A percentile compares a stretch with the other conserved stretches of the same genome.
Evolutionary conservation across 163 green algal genomes (phyloP).

Genomic region (Volvox carteri): DNA sequence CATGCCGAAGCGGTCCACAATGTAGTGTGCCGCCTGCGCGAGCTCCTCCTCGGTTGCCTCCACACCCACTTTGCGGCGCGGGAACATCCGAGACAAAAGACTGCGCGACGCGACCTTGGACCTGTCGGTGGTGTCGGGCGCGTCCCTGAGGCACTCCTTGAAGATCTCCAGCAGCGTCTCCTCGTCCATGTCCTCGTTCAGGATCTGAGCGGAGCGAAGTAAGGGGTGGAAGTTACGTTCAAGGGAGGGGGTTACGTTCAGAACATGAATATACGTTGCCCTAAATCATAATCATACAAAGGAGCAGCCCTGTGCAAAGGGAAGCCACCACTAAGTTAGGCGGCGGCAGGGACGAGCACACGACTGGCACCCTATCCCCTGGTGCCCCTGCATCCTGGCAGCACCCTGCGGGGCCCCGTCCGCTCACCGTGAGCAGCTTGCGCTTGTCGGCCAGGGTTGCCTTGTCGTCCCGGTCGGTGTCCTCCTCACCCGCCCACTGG

Average conservation of each 20-base stretch:
- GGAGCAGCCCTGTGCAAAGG: no score
- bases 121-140: constrained; percentile 43
- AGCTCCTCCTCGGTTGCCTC: constrained; percentile 59
- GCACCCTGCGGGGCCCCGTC: no score
- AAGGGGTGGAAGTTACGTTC: no score
- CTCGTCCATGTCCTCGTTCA: constrained; percentile 79
- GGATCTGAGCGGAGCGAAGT: constrained; percentile 64
- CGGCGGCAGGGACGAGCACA: no score
- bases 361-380: no score
- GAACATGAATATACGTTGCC: no score
- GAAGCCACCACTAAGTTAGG: no score
- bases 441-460: constrained; percentile 30
- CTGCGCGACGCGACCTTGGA: background rate
- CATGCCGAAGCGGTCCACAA: constrained; percentile 75
- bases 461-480: constrained; percentile 52
- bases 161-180: constrained; percentile 75
- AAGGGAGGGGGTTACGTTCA: no score
- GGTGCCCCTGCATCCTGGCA: no score
- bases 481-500: constrained; percentile 68
- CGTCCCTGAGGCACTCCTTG: constrained; percentile 72
- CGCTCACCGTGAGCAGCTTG: constrained; percentile 67
- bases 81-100: constrained; percentile 12
- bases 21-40: constrained; percentile 66
- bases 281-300: no score
- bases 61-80: background rate